A percentile compares a stretch with the other conserved stretches of the same genome.
phyloP scores from a whole-genome alignment of 23 red algal species.

The Agarophyton chilense region DNA sequence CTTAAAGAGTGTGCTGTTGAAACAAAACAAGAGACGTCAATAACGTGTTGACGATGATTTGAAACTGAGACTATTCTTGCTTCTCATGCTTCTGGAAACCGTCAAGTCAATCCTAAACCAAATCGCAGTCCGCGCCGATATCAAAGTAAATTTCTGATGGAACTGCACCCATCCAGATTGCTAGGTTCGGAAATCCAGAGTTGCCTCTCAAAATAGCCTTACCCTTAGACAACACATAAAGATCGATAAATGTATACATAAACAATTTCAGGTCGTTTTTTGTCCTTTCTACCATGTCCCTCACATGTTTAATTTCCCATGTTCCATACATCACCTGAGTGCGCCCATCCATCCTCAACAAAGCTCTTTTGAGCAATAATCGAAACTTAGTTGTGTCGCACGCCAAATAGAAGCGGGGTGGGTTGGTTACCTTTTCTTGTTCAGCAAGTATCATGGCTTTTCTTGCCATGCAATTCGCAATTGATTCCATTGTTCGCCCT shows the following conservation, averaged over 20 bases:
- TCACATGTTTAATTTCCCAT: constrained; percentile 29
- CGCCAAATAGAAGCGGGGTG: constrained; percentile 18
- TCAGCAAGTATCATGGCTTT: constrained; percentile 2
- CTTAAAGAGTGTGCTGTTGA: too few species aligned
- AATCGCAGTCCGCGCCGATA: not conserved
- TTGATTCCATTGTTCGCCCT: not conserved
- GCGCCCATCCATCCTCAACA: not conserved
- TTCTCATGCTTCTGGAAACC: too few species aligned
- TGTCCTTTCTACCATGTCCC: constrained; percentile 8
- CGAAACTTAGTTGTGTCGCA: constrained; percentile 33
- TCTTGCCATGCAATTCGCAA: not conserved
- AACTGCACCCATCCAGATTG: constrained; percentile 39
- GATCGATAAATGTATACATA: constrained; percentile 34
- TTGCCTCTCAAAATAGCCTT: not conserved
- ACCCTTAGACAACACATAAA: constrained; percentile 36
- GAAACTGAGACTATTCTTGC: too few species aligned
- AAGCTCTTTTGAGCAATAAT: not conserved
- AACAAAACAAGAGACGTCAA: too few species aligned
- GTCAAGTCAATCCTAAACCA: too few species aligned
- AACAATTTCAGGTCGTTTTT: constrained; percentile 3
- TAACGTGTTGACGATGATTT: too few species aligned
- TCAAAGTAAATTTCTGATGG: not conserved
- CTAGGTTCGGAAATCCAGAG: constrained; percentile 46
- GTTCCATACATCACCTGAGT: not conserved
- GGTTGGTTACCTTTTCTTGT: not conserved